Conservation (phyloP, 2,329 filamentous ascomycete genomes). For the Aureobasidium sp. region DNA sequence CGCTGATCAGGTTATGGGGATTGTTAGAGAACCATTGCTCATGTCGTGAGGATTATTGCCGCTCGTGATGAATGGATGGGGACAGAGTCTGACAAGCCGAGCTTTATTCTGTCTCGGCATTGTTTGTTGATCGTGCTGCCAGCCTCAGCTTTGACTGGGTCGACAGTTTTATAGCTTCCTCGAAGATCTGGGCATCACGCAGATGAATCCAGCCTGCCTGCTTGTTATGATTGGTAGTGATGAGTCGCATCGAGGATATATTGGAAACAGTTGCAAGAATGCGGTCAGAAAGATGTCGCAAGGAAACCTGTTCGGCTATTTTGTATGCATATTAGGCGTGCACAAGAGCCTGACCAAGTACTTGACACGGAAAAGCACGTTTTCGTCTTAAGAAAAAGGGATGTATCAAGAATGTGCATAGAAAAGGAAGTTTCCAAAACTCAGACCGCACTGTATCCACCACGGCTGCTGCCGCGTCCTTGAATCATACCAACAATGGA, state of each 20-base stretch:
- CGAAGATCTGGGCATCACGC: not conserved
- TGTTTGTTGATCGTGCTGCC: not conserved
- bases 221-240: not conserved
- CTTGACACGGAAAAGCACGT: not conserved
- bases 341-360: not conserved
- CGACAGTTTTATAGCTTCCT: not conserved
- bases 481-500: slow-evolving; percentile 77
- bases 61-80: not conserved
- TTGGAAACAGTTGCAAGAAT: not conserved
- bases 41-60: not conserved
- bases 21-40: not conserved
- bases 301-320: not conserved
- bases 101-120: not conserved
- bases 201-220: not conserved
- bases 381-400: not conserved
- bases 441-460: slow-evolving; percentile 91
- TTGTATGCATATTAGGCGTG: not conserved
- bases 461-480: slow-evolving; percentile 66
- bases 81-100: too few species aligned
- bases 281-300: not conserved
- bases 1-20: not conserved
- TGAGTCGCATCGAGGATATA: not conserved
- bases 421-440: not conserved
- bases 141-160: not conserved
- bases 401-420: not conserved